Conservation (phyloP, 2,329 filamentous ascomycete species). For the Zasmidium cellare region DNA sequence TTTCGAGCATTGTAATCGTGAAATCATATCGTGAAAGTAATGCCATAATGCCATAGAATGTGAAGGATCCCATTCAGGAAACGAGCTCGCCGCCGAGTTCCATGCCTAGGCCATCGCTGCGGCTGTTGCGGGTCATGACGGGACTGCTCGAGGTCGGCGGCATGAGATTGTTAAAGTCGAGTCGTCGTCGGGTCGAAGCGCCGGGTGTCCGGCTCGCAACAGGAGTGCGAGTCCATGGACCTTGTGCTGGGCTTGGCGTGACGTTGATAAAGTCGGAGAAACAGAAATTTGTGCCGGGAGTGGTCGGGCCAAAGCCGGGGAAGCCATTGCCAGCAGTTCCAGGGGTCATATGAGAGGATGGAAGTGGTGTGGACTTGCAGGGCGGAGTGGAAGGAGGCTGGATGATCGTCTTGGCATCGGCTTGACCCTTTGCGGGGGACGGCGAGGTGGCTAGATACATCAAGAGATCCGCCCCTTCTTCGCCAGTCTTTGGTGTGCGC, state of each 20-base stretch:
- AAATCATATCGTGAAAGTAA: conserved; percentile 11
- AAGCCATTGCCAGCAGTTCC: conserved; percentile 60
- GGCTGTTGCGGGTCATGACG: conserved; percentile 38
- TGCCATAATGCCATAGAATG: conserved; percentile 5
- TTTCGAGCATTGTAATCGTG: neutral
- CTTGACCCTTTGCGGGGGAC: conserved; percentile 64
- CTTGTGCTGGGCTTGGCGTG: conserved; percentile 91
- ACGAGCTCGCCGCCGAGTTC: conserved; percentile 65
- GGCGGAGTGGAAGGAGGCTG: conserved; percentile 57
- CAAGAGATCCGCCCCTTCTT: conserved; percentile 81
- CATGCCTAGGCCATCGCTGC: conserved; percentile 59
- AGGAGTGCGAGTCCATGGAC: conserved; percentile 68
- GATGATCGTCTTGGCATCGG: conserved; percentile 43
- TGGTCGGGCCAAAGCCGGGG: conserved; percentile 65
- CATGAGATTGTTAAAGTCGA: conserved; percentile 79
- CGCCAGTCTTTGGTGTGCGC: conserved; percentile 61
- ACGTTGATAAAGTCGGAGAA: conserved; percentile 98
- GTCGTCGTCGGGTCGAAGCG: conserved; percentile 65
- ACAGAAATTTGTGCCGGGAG: conserved; percentile 83
- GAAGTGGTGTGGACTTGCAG: conserved; percentile 59
- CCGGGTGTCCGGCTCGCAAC: conserved; percentile 67
- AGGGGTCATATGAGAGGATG: conserved; percentile 86
- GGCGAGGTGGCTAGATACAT: conserved; percentile 92
- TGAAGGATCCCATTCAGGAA: conserved; percentile 11
- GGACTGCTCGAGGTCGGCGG: conserved; percentile 54